phyloP scores from a whole-genome alignment of 2,329 filamentous ascomycete species.

The Paecilomyces variotii region DNA sequence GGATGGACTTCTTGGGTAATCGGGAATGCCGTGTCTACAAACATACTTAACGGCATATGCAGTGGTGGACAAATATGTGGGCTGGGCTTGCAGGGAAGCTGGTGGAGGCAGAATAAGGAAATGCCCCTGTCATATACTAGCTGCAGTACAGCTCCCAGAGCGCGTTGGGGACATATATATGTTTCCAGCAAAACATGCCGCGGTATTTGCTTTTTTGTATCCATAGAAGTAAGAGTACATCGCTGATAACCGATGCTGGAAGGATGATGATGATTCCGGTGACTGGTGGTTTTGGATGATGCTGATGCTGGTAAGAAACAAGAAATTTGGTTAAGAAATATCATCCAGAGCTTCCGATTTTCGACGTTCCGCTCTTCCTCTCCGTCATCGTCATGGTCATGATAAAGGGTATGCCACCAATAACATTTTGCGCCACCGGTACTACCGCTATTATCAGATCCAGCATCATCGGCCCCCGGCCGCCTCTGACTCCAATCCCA shows the following conservation, averaged over 20 bases:
- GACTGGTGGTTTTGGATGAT: neutral
- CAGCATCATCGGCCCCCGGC: constrained; percentile 9
- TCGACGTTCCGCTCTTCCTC: neutral
- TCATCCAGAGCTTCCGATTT: neutral
- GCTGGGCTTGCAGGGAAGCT: neutral
- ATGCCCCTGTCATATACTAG: neutral
- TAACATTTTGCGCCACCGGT: neutral
- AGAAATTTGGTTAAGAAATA: neutral
- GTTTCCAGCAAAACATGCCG: neutral
- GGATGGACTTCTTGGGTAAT: no score
- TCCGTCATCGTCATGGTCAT: constrained; percentile 1
- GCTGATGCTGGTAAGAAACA: neutral
- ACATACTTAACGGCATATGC: neutral
- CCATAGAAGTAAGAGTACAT: neutral
- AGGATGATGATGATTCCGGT: neutral
- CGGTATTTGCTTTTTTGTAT: neutral
- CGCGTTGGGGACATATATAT: neutral
- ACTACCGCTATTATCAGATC: constrained; percentile 9
- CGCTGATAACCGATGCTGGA: neutral
- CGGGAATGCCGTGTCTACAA: neutral
- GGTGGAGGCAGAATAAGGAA: neutral
- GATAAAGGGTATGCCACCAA: neutral
- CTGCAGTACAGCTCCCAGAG: neutral
- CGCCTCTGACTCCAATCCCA: constrained; percentile 13
- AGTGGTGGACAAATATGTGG: neutral